Conservation (phyloP, 306 rosid species). For the Dryas drummondii region DNA sequence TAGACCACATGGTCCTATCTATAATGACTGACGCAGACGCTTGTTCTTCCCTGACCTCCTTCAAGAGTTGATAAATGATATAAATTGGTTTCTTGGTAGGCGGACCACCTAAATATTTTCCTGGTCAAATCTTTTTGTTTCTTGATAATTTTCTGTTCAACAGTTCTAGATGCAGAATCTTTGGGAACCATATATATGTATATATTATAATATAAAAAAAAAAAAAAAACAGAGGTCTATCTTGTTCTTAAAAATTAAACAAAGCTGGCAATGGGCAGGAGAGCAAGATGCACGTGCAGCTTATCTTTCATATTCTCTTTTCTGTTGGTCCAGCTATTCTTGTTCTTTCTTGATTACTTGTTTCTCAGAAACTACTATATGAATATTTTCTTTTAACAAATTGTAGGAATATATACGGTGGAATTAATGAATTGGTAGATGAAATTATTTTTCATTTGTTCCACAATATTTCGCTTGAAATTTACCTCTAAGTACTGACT, state of each 20-base stretch:
- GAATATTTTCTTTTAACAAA: background rate
- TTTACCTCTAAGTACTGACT: too few relatives aligned
- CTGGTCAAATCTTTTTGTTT: constrained; percentile 14
- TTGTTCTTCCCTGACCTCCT: background rate
- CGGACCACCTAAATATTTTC: constrained; percentile 6
- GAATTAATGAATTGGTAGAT: background rate
- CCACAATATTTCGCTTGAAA: too few relatives aligned
- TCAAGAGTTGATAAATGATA: background rate
- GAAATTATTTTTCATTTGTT: too few relatives aligned
- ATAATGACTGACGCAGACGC: background rate
- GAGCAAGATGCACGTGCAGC: constrained; percentile 3
- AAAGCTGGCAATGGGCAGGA: background rate
- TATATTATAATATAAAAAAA: too few relatives aligned
- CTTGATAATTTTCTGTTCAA: background rate
- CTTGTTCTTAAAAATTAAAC: background rate
- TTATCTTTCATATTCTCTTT: background rate
- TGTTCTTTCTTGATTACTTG: background rate
- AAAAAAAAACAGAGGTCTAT: background rate
- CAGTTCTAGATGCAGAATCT: constrained; percentile 9
- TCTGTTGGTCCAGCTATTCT: background rate
- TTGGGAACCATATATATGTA: background rate
- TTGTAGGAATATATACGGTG: background rate
- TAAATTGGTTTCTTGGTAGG: background rate
- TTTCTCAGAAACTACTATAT: background rate
- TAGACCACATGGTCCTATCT: background rate